Percentiles rank a stretch among this genome's conserved stretches.
Evolutionary conservation across 768 basidiomycete species (phyloP).

Genomic region (Boletus eberwhitei): DNA sequence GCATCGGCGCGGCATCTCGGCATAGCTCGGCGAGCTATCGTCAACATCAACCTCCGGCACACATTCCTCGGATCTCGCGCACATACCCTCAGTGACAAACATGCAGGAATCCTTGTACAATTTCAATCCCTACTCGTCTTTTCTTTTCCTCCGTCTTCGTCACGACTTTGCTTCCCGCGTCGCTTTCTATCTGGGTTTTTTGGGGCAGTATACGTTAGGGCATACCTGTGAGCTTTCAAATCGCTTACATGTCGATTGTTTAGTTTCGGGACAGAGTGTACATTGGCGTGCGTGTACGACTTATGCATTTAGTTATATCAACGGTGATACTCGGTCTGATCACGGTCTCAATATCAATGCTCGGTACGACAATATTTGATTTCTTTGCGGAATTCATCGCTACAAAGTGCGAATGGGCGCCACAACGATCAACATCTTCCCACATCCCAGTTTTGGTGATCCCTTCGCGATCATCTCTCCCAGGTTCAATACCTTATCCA

Average conservation of each 20-base stretch:
- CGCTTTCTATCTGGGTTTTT: not conserved
- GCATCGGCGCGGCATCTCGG: not conserved
- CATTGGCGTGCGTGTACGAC: not conserved
- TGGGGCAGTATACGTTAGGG: not conserved
- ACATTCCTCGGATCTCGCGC: not conserved
- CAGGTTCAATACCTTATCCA: too few species aligned
- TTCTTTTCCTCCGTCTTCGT: not conserved
- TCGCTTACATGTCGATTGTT: not conserved
- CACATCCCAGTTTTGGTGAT: too few species aligned
- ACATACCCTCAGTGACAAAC: constrained; percentile 7
- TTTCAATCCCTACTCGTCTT: not conserved
- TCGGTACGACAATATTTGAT: not conserved
- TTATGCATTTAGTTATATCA: not conserved
- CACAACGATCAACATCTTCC: too few species aligned
- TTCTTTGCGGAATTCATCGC: too few species aligned
- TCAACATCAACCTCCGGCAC: not conserved
- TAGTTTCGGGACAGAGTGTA: not conserved
- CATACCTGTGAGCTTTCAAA: constrained; percentile 3
- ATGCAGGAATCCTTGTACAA: not conserved
- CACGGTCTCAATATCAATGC: not conserved
- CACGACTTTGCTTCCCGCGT: not conserved
- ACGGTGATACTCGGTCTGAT: not conserved
- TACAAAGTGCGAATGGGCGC: too few species aligned
- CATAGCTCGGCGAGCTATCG: not conserved
- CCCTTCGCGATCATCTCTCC: too few species aligned